phyloP scores from a whole-genome alignment of 2,329 filamentous ascomycete genomes.

The Colletotrichum sp. region DNA sequence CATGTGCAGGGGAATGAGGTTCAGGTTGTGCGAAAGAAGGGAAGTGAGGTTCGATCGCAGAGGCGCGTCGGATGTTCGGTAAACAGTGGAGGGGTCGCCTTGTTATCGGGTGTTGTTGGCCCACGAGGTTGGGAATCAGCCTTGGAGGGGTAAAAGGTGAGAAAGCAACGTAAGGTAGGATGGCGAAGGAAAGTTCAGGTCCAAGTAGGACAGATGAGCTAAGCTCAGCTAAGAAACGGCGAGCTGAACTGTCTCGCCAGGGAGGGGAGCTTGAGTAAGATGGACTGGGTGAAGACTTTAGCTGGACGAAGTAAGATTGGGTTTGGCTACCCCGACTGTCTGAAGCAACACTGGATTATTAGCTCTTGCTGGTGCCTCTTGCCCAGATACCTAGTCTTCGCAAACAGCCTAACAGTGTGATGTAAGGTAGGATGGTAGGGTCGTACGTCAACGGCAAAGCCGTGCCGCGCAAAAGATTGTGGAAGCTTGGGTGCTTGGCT shows the following conservation, averaged over 20 bases:
- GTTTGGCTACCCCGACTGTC: not conserved
- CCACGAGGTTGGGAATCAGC: not conserved
- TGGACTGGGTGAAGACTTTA: not conserved
- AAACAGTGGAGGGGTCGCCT: not conserved
- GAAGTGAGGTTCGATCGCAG: not conserved
- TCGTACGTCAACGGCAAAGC: slow-evolving; percentile 11
- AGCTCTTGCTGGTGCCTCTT: not conserved
- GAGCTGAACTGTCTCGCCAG: not conserved
- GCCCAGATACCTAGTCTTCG: not conserved
- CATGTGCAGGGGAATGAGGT: slow-evolving; percentile 40
- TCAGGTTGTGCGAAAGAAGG: not conserved
- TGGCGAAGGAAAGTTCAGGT: not conserved
- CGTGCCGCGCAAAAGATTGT: slow-evolving; percentile 6
- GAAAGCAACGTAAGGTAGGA: not conserved
- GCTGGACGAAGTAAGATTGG: not conserved
- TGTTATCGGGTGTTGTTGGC: not conserved
- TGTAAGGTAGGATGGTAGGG: not conserved
- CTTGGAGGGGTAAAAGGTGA: not conserved
- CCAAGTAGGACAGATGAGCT: not conserved
- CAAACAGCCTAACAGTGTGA: not conserved
- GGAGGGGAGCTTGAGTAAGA: not conserved
- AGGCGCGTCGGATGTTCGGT: not conserved
- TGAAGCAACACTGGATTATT: not conserved
- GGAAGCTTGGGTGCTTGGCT: slow-evolving; percentile 1
- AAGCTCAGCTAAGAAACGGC: not conserved